These are phyloP conservation scores for Omphalea diandra DNA, from an alignment of 441 rosid species.

Conservation along the genomic window DNA sequence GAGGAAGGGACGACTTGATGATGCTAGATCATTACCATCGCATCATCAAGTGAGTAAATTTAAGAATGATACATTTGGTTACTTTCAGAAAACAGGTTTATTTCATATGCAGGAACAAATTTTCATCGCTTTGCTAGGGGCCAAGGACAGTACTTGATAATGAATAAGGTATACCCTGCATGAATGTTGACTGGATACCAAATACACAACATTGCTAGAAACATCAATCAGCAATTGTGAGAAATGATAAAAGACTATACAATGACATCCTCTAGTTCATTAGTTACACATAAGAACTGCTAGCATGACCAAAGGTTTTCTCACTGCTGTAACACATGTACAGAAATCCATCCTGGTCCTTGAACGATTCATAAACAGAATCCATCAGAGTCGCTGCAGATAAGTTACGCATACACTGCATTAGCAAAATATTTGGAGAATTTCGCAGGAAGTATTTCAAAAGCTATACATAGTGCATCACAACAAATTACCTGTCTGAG, in stretches of 20 bases:
- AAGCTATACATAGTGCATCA: background rate
- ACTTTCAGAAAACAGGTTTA: too few relatives aligned
- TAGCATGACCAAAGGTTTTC: conserved; percentile 64
- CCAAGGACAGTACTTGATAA: background rate
- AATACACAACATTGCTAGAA: background rate
- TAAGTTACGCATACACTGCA: background rate
- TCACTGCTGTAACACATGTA: conserved; percentile 94
- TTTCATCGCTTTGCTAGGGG: background rate
- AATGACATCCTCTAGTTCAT: background rate
- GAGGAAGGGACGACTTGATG: too few relatives aligned
- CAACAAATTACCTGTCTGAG: conserved; percentile 56
- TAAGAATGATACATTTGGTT: background rate
- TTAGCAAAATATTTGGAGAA: background rate
- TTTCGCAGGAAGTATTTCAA: background rate
- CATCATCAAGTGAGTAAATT: background rate
- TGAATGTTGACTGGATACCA: conserved; percentile 1
- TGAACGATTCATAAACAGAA: conserved; percentile 61
- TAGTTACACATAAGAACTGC: background rate
- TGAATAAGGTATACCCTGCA: background rate
- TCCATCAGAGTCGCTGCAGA: conserved; percentile 69
- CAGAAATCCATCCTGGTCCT: conserved; percentile 87
- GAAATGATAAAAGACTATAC: background rate
- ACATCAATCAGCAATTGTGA: background rate
- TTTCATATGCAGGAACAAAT: background rate
- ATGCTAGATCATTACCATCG: too few relatives aligned